phyloP scores from a whole-genome alignment of 129 eudicot genomes.

The Tanacetum coccineum region DNA sequence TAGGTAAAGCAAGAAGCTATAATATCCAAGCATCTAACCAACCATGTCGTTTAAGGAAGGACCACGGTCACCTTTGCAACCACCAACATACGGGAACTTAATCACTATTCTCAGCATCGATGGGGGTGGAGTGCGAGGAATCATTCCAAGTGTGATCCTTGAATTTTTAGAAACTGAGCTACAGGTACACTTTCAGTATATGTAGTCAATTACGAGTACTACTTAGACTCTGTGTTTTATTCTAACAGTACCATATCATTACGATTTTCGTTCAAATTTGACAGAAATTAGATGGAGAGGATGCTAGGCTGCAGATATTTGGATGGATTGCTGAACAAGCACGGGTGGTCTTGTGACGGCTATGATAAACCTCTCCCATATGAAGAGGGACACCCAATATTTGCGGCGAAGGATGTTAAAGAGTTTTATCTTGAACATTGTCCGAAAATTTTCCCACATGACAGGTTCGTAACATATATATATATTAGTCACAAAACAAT shows the following conservation, averaged over 20 bases:
- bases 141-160: slow-evolving; percentile 46
- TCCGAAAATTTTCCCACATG: slow-evolving; percentile 49
- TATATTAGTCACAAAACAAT: no score
- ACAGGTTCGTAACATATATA: neutral
- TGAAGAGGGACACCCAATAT: slow-evolving; percentile 38
- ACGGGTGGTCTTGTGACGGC: slow-evolving; percentile 58
- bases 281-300: slow-evolving; percentile 47
- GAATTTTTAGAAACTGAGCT: slow-evolving; percentile 34
- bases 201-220: no score
- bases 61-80: slow-evolving; percentile 24
- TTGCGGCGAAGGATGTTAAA: slow-evolving; percentile 40
- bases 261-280: neutral
- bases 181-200: slow-evolving; percentile 12
- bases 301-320: slow-evolving; percentile 57
- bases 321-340: slow-evolving; percentile 50
- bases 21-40: neutral
- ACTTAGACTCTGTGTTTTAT: no score
- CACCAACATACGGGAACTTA: slow-evolving; percentile 33
- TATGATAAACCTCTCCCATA: slow-evolving; percentile 50
- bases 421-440: slow-evolving; percentile 40
- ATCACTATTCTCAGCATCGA: slow-evolving; percentile 54
- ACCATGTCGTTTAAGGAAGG: slow-evolving; percentile 25
- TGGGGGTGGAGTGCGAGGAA: slow-evolving; percentile 53
- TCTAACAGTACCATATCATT: neutral
- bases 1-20: neutral